Base-by-base conservation (phyloP, 805 yeast genomes). In the Kuraishia hungarica region DNA sequence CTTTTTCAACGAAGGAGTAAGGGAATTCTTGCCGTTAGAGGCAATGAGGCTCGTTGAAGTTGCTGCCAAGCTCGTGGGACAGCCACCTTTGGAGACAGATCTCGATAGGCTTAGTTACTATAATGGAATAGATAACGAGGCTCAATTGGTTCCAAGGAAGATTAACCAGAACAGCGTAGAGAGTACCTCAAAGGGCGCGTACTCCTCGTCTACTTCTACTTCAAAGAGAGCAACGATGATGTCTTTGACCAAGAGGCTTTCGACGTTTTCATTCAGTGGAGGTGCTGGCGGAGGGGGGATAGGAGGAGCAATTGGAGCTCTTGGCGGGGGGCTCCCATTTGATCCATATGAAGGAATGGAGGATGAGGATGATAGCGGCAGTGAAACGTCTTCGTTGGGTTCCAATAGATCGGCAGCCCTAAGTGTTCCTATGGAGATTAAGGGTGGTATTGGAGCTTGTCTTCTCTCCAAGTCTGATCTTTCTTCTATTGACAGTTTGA, bases 1-100 rank as follows among this genome's bases (percentile, higher is more conserved):
- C 63, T 87, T 90, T 64, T 84, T 89, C 64, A 88, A 87, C 66
- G 96, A 88, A 67, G 90, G 84, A 15, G 75, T 84, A n/a, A 74
- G 81, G n/a, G 63, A 67, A 13, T 74, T 67, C 56, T 70, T 87
- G 54, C 96, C 94, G 0, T 68, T 84, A 21, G 93, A 87, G 59
- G 74, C 87, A 2, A 80, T 81, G 68, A 76, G 71, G 56, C 67
- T 88, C 57, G 72, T 87, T 29, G 89, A 83, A 56, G 68, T 81
- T 1, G 84, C 87, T 1, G 82, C 92, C 0, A 79, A 71, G 61
- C 68, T 88, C 51, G 77, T 85, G 26, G 77, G 81, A 2, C 72
- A 70, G 48, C 84, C 86, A 2, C 79, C 83, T 39, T 71, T 74
- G 29, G 83, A 76, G 62, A 67, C 72, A 24, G 61, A 59, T 35